phyloP scores from a whole-genome alignment of 202 grass and related monocot species.

The Panicum virgatum region DNA sequence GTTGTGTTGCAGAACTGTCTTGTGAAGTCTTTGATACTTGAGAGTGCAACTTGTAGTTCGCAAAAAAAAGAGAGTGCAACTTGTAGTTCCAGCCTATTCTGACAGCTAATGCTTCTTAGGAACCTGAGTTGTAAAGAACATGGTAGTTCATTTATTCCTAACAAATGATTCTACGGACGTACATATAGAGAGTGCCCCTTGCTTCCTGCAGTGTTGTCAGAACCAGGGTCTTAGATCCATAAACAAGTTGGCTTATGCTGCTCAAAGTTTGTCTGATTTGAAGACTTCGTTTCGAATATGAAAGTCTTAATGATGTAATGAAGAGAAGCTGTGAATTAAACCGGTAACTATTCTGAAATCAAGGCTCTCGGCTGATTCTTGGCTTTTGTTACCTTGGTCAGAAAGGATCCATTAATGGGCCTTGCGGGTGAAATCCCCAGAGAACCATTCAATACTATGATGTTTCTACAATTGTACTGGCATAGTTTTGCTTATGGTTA shows the following conservation, averaged over 20 bases:
- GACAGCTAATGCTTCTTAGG: neutral
- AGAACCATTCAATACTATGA: neutral
- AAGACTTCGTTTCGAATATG: neutral
- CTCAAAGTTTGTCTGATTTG: neutral
- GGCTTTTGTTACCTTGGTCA: neutral
- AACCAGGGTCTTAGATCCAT: neutral
- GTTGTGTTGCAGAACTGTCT: constrained; percentile 25
- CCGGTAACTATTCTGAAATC: neutral
- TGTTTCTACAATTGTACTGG: neutral
- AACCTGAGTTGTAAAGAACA: neutral
- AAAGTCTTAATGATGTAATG: neutral
- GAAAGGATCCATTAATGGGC: neutral
- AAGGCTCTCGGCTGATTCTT: neutral
- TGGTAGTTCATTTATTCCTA: neutral
- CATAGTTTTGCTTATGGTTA: neutral
- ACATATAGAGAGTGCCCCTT: neutral
- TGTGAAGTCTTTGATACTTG: constrained; percentile 27
- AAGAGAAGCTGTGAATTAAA: neutral
- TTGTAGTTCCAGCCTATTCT: neutral
- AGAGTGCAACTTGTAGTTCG: no score
- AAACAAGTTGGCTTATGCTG: no score
- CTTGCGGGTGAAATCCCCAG: neutral
- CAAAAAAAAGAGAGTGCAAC: neutral
- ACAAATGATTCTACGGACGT: neutral
- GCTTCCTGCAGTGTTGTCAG: constrained; percentile 16